Evolutionary conservation across 1,284 basidiomycete species (phyloP), one percentile per base, ranked within the genome.

Genomic region (Meripilus lineatus): DNA sequence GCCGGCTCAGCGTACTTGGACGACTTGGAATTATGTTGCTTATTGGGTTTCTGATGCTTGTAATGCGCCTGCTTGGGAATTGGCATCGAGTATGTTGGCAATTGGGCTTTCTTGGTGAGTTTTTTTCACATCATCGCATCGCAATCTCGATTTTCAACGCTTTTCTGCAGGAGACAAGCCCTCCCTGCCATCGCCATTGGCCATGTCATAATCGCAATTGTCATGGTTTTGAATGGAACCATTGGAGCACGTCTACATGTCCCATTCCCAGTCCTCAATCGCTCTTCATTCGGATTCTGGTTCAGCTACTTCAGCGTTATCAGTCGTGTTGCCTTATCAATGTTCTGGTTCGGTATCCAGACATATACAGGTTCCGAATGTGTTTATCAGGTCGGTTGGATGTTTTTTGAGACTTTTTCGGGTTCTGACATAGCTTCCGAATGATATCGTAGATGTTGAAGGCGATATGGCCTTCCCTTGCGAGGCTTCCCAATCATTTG

Each of bases 281-380:
- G 88, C 4, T 83, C 84, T 1, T 84, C 82, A 0, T 90, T 85
- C 57, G 88, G 88, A 0, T 89, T 88, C 65, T 88, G 82, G 73
- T 74, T 89, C 54, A 81, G 79, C 58, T 83, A 84, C 57, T 87
- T 87, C 60, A 80, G 77, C 50, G 83, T 91, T 42, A 62, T 91
- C 47, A 85, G 83, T 44, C 76, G 87, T 14, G 75, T 80, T 40
- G 67, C 87, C 28, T 73, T 89, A n/a, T 73, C 84, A 11, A 79
- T 84, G 74, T 83, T 89, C 65, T 90, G 86, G 86, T 83, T 82
- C 46, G 78, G 77, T n/a, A 56, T 60, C 4, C 60, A 81, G 73
- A 79, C 80, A 5, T 84, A 67, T 53, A 77, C 72, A 1, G 81
- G 81, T 2, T 79, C 78, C 15, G 75, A 84, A 60, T 79, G 77